Conservation (phyloP, 495 filamentous ascomycete genomes). For the Aspergillus campestris region DNA sequence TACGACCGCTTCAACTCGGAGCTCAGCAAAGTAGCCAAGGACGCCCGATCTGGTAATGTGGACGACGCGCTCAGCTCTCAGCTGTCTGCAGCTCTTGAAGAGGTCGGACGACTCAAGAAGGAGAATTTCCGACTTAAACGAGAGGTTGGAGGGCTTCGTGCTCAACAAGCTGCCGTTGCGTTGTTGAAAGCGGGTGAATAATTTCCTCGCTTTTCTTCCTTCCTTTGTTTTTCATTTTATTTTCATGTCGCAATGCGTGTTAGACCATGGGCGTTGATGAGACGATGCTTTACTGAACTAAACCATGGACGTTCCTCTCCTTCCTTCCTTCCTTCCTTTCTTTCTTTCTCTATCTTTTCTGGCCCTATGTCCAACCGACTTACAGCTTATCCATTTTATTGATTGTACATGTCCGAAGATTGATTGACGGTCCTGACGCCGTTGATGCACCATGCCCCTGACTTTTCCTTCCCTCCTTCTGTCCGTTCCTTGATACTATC, state of each 20-base stretch:
- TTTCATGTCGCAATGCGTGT: conserved; percentile 2
- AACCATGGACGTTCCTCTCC: conserved; percentile 11
- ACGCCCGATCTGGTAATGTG: conserved; percentile 61
- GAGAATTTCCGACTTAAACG: conserved; percentile 64
- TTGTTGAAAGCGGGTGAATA: conserved; percentile 31
- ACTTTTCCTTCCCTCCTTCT: background rate
- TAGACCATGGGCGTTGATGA: conserved; percentile 14
- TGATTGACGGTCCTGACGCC: too few species aligned
- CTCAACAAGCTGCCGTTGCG: conserved; percentile 34
- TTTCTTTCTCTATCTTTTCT: conserved; percentile 11
- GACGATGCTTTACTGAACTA: conserved; percentile 13
- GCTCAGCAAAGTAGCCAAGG: conserved; percentile 71
- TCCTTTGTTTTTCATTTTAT: conserved; percentile 5
- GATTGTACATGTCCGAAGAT: too few species aligned
- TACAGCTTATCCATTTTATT: too few species aligned
- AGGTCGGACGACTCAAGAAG: conserved; percentile 62
- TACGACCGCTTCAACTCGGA: conserved; percentile 92
- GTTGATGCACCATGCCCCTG: background rate
- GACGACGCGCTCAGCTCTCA: conserved; percentile 64
- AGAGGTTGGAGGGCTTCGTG: conserved; percentile 45
- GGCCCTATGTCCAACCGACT: too few species aligned
- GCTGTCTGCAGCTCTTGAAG: conserved; percentile 58
- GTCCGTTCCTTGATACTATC: conserved; percentile 10
- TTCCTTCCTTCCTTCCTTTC: conserved; percentile 12
- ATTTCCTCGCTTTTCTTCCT: background rate